These are phyloP conservation scores for Cystobasidiaceae sp. DNA, from an alignment of 1,284 basidiomycete genomes.

Conservation along the genomic window DNA sequence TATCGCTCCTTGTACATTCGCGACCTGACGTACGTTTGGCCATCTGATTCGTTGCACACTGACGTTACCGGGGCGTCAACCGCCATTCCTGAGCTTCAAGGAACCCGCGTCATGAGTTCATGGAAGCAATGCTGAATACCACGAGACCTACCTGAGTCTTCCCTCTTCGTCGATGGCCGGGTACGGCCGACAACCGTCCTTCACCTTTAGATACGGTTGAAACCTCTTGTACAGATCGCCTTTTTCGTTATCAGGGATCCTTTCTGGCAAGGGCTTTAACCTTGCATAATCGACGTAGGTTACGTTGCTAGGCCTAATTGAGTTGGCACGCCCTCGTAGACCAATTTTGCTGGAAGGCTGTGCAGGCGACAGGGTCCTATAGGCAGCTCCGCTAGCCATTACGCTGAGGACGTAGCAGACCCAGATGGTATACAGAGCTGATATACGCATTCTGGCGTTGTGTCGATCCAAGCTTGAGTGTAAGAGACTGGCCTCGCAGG, in stretches of 20 bases:
- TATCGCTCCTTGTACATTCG: background rate
- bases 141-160: background rate
- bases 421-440: no score
- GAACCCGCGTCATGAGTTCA: background rate
- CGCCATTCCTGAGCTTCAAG: background rate
- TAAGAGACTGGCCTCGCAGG: no score
- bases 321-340: background rate
- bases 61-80: background rate
- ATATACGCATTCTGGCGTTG: no score
- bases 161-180: background rate
- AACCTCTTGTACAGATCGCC: background rate
- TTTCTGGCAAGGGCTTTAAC: background rate
- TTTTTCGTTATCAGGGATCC: background rate
- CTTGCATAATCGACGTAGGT: background rate
- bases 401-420: no score
- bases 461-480: no score
- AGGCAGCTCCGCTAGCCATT: no score
- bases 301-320: background rate
- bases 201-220: background rate
- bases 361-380: background rate
- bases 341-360: background rate
- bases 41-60: background rate
- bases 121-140: background rate
- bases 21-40: background rate
- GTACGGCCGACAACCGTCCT: background rate